Conservation (phyloP, 225 moss, liverwort and hornwort species). For the Anthoceros angustus region DNA sequence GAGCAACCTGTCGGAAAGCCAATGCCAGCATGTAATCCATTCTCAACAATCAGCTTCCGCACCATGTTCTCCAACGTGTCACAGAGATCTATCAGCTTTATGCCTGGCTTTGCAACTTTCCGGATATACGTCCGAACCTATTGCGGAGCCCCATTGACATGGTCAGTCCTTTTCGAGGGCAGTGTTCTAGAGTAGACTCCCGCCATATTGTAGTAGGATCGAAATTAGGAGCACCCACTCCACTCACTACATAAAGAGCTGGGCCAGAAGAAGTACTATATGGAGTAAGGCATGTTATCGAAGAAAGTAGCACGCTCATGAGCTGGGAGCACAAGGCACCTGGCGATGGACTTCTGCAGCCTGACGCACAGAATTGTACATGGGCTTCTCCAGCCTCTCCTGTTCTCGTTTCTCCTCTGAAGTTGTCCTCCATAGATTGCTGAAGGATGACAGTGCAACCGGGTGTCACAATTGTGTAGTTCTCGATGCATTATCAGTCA, state of each 20-base stretch:
- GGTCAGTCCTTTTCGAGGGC: background rate
- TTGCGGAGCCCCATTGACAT: background rate
- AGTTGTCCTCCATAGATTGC: constrained; percentile 81
- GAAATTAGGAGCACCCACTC: background rate
- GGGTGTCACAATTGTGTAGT: background rate
- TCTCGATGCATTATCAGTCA: background rate
- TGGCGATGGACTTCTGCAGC: constrained; percentile 93
- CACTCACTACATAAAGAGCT: background rate
- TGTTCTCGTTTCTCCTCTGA: constrained; percentile 83
- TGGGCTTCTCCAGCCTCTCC: constrained; percentile 77
- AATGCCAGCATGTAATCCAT: constrained; percentile 85
- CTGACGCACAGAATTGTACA: constrained; percentile 75
- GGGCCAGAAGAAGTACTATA: background rate
- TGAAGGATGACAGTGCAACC: constrained; percentile 12
- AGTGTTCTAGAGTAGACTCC: background rate
- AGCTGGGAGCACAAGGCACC: constrained; percentile 13
- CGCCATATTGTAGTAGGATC: background rate
- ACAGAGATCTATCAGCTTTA: constrained; percentile 77
- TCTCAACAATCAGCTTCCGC: constrained; percentile 81
- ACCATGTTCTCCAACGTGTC: constrained; percentile 93
- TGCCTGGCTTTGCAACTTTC: constrained; percentile 68
- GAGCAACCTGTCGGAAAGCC: constrained; percentile 96
- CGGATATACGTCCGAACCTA: constrained; percentile 85
- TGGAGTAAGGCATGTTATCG: background rate
- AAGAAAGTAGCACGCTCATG: background rate